Conservation (phyloP, 331 rosid genomes). For the Quercus lobata region DNA sequence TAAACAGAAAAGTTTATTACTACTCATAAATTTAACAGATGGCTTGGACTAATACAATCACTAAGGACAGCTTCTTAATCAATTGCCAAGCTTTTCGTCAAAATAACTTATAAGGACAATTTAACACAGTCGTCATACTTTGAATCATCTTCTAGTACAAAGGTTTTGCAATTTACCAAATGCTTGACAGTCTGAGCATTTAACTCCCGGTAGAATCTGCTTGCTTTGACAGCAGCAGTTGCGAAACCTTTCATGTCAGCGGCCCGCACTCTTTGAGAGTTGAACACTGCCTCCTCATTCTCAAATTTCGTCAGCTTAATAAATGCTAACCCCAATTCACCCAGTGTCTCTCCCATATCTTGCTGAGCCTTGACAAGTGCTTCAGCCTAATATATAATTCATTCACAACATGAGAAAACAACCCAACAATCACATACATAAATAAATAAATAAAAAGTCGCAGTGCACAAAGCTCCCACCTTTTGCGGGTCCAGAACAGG, state of each 20-base stretch:
- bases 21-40: neutral
- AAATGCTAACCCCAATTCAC: conserved; percentile 74
- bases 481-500: too few relatives aligned
- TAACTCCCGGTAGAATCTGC: conserved; percentile 73
- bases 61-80: neutral
- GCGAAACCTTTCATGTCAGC: conserved; percentile 72
- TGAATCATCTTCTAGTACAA: neutral
- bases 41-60: neutral
- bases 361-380: conserved; percentile 78
- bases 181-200: conserved; percentile 78
- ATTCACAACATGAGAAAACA: conserved; percentile 11
- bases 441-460: neutral
- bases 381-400: conserved; percentile 54
- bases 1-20: conserved; percentile 2
- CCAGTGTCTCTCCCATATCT: conserved; percentile 86
- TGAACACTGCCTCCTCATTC: conserved; percentile 59
- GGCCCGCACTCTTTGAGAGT: conserved; percentile 60
- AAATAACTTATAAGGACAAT: neutral
- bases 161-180: conserved; percentile 43
- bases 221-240: conserved; percentile 83
- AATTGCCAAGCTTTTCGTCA: neutral
- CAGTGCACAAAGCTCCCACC: too few relatives aligned
- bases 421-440: neutral
- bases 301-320: conserved; percentile 75
- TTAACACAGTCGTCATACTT: neutral